Base-by-base conservation (phyloP, 2,329 filamentous ascomycete genomes). In the Aureobasidium subglaciale region DNA sequence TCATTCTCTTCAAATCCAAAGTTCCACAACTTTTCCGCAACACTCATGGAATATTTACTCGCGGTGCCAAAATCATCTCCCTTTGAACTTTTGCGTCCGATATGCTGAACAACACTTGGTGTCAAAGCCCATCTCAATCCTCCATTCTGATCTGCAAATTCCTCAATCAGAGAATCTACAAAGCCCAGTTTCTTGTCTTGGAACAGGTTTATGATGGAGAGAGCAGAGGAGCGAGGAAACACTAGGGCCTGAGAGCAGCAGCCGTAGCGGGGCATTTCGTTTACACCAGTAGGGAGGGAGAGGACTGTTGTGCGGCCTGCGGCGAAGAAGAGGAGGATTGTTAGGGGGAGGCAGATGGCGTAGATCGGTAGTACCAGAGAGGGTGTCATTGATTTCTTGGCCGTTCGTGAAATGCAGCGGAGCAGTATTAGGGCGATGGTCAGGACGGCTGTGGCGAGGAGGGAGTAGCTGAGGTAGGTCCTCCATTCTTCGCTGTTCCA, bases 171-270 rank as follows among this genome's bases (percentile, higher is more conserved):
- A 1, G 9, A 20, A 40, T 40, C 37, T 1, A 16, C 8, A 10
- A 20, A 16, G 11, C 37, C 37, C 2, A 16, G 3, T 24, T 24
- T 24, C 13, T 18, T 4, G 3, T 22, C 15, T 18, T 15, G 5
- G 4, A 40, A 13, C 5, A 16, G 13, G 5, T 15, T 3, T 10
- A 40, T 22, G 6, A 40, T 66, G 65, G 56, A 68, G 69, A 52
- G 67, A 70, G 1, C 65, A 55, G 16, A 71, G 27, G 1, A 70
- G 57, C 10, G 64, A 2, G 71, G 73, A 49, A 74, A 76, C 30
- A 75, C 68, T 5, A 75, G 67, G 2, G 64, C 73, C 63, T 77
- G 74, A 1, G 70, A 69, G 58, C 74, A 76, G 61, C 73, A 75
- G 15, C 72, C 73, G 54, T 67, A 75, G 8, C 66, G 60, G 11